Base-by-base conservation (phyloP, 305 asterid species). In the Fraxinus velutina region DNA sequence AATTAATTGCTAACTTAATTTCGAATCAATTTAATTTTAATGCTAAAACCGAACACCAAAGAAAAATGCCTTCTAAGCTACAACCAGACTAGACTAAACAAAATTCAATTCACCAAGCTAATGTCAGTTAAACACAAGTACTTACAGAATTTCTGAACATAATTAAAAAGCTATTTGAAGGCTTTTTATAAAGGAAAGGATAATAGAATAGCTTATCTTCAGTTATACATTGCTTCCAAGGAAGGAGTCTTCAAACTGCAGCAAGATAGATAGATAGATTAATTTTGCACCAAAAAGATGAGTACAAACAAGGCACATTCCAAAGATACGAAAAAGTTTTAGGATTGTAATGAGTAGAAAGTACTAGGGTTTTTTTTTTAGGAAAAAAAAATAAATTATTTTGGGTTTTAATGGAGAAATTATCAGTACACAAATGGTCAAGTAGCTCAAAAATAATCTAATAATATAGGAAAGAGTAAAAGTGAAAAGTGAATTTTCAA, bases 301-400 rank as follows among this genome's bases (percentile, higher is more conserved):
- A 83, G 6, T 33, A 79, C 78, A 79, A 50, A 84, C 79, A 73
- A 85, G 71, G 50, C 86, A 83, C 80, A 78, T 33, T 39, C 73
- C 74, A 83, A 17, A 17, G 66, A 17, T 55, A 19, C 17, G 64
- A 17, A 19, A 52, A 82, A 71, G 81, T 81, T 80, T 74, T 33
- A 81, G 70, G 85, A 83, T 75, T 78, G 13, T 32, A 80, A 60
- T 29, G 36, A 15, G 17, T 13, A 60, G 9, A 71, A 33, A 71
- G 22, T 71, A 71, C 27, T 15, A n/a, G 21, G 2, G 9, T 30
- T 3, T 30, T 30, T 30, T 30, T 62, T 15, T 9, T 3, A 15
- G 17, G 17, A 3, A 2, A 47, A 13, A 47, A 47, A 47, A 15
- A n/a, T 13, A 42, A 44, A 12, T 0, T 47, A 6, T 47, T 52